These are phyloP conservation scores for Podospora anserina DNA, from an alignment of 495 filamentous ascomycete genomes.

Conservation along the genomic window DNA sequence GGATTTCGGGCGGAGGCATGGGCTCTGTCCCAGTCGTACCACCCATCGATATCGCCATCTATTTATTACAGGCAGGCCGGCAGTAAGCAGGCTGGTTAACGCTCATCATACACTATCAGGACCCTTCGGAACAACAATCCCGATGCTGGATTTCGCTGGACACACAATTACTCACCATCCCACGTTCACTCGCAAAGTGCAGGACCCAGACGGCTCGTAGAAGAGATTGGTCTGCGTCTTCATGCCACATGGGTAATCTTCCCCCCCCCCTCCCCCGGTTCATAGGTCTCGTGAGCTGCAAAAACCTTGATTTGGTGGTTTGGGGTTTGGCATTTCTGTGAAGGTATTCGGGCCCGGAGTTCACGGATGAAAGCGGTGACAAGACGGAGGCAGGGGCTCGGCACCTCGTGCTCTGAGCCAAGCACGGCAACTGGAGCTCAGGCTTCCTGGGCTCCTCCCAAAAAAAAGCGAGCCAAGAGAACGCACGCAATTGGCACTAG, in stretches of 20 bases:
- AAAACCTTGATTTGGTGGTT: not conserved
- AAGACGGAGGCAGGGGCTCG: not conserved
- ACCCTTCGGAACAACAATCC: not conserved
- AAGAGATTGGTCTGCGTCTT: not conserved
- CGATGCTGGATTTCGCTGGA: not conserved
- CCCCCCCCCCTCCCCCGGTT: not conserved
- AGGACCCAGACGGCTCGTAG: too few species aligned
- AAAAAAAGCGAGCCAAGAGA: not conserved
- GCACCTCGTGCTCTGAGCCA: not conserved
- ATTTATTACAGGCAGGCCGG: not conserved
- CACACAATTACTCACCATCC: not conserved
- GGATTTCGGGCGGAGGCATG: too few species aligned
- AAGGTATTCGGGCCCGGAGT: not conserved
- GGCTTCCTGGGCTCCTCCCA: not conserved
- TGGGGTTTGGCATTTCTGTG: not conserved
- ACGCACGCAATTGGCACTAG: not conserved
- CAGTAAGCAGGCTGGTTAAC: too few species aligned
- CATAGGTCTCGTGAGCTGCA: not conserved
- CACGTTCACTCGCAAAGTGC: not conserved
- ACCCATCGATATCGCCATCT: too few species aligned
- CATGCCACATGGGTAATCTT: not conserved
- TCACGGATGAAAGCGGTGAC: not conserved
- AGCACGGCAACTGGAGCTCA: not conserved
- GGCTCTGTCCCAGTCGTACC: too few species aligned
- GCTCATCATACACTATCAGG: not conserved